Percentiles rank a stretch among this genome's conserved stretches.
Evolutionary conservation across 352 stramenopile species (phyloP).

Genomic region (Phytopythium montanum): DNA sequence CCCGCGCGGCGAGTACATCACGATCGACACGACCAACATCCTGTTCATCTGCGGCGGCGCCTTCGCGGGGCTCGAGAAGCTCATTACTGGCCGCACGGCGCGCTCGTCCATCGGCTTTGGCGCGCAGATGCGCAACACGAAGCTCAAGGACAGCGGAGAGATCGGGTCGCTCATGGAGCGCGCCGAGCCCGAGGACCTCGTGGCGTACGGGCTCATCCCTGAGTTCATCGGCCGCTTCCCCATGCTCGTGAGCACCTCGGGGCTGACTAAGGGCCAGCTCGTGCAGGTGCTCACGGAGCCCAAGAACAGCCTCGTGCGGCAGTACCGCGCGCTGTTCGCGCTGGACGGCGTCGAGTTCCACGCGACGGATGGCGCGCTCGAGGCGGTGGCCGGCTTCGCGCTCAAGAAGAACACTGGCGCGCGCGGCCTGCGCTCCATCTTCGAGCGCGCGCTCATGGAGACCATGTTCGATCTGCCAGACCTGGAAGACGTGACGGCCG

Average conservation of each 20-base stretch:
- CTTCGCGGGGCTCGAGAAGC: conserved; percentile 95
- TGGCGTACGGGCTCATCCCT: conserved; percentile 97
- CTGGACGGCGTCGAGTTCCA: conserved; percentile 97
- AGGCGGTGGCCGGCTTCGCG: conserved; percentile 92
- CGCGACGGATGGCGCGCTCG: conserved; percentile 92
- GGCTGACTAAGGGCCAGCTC: conserved; percentile 90
- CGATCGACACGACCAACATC: conserved; percentile 99
- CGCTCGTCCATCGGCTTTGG: conserved; percentile 97
- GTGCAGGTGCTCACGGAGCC: conserved; percentile 96
- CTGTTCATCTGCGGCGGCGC: conserved; percentile 98
- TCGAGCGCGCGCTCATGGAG: conserved; percentile 93
- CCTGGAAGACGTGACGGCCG: conserved; percentile 86
- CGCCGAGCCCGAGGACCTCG: conserved; percentile 95
- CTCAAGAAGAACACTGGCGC: conserved; percentile 94
- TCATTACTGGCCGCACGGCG: conserved; percentile 92
- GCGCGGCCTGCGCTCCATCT: conserved; percentile 94
- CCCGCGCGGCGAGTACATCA: conserved; percentile 94
- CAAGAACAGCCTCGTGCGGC: conserved; percentile 97
- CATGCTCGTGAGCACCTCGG: conserved; percentile 94
- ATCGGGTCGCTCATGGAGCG: conserved; percentile 91
- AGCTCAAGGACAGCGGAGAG: conserved; percentile 70
- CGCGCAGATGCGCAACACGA: conserved; percentile 89
- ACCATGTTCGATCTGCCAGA: conserved; percentile 97
- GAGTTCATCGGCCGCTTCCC: conserved; percentile 98
- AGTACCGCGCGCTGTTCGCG: conserved; percentile 96